Conservation (phyloP, 768 basidiomycete genomes). For the Phylloporus sp. region DNA sequence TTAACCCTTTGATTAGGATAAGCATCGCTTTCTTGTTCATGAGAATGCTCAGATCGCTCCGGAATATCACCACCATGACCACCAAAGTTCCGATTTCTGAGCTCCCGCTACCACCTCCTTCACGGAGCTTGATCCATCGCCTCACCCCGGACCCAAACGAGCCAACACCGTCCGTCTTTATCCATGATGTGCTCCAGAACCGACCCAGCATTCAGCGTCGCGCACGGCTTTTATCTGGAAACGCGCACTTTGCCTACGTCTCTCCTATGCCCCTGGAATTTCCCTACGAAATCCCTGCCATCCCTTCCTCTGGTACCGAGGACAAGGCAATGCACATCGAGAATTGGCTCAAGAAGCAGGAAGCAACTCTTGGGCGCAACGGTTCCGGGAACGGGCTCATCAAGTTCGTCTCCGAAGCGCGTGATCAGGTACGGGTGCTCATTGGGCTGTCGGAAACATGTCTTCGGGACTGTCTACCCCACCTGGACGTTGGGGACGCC, state of each 20-base stretch:
- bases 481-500: slow-evolving; percentile 84
- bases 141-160: slow-evolving; percentile 61
- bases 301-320: slow-evolving; percentile 42
- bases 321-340: slow-evolving; percentile 68
- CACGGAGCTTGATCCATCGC: slow-evolving; percentile 40
- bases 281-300: slow-evolving; percentile 70
- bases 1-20: no score
- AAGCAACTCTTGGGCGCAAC: slow-evolving; percentile 40
- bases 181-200: slow-evolving; percentile 41
- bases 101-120: slow-evolving; percentile 44
- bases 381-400: slow-evolving; percentile 28
- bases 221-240: slow-evolving; percentile 51
- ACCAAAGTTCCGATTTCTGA: slow-evolving; percentile 38
- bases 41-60: slow-evolving; percentile 11
- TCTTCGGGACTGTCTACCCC: slow-evolving; percentile 74
- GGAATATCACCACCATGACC: slow-evolving; percentile 15
- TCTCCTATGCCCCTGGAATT: slow-evolving; percentile 80
- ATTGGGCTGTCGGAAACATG: slow-evolving; percentile 70
- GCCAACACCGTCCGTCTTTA: slow-evolving; percentile 50
- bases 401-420: slow-evolving; percentile 46
- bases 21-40: slow-evolving; percentile 4
- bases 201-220: slow-evolving; percentile 69
- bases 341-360: slow-evolving; percentile 66
- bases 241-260: slow-evolving; percentile 76
- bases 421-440: slow-evolving; percentile 55